Evolutionary conservation across 192 early-diverging fungal species (phyloP), one percentile per base, ranked within the genome.

Genomic region (Backusella sp.): DNA sequence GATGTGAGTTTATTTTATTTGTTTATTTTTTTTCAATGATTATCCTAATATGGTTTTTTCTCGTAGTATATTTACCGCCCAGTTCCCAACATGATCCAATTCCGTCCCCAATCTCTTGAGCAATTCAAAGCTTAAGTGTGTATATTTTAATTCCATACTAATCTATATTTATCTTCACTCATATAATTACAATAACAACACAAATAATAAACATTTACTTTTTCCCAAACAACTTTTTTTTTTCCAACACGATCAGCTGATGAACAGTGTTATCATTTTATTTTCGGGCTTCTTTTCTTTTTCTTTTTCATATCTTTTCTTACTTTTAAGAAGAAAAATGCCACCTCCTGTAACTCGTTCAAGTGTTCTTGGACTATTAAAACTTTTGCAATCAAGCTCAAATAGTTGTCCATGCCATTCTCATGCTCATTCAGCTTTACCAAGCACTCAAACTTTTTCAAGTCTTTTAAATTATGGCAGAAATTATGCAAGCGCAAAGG

Each of bases 1-100:
- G 90, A 91, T 86, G 84, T 85, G 80, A 84, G 78, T 72, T 62
- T 62, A 62, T 28, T 62, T 59, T 49, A 15, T 49, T 49, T 62
- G 9, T n/a, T 62, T 62, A n/a, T 62, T 62, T 28, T 26, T 28
- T 62, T 11, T 62, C 21, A 62, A 11, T 62, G 56, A 4, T 2
- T 62, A 62, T 28, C 23, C 23, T 62, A 62, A 62, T 28, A 28
- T 62, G 36, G 35, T 17, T 28, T n/a, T 73, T n/a, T 39, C 37
- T 30, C 49, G 37, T 78, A 83, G 82, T 83, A 83, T 70, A 80
- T 83, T n/a, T 78, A 81, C 53, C 26, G 65, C 12, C 42, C 66
- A 41, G 68, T 75, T n/a, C 82, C 82, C 36, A 83, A 83, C 62
- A 46, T 83, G 53, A 80, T 83, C n/a, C 56, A 68, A 1, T 81